Base-by-base conservation (phyloP, 176 grass and related monocot species). In the Guadua angustifolia region DNA sequence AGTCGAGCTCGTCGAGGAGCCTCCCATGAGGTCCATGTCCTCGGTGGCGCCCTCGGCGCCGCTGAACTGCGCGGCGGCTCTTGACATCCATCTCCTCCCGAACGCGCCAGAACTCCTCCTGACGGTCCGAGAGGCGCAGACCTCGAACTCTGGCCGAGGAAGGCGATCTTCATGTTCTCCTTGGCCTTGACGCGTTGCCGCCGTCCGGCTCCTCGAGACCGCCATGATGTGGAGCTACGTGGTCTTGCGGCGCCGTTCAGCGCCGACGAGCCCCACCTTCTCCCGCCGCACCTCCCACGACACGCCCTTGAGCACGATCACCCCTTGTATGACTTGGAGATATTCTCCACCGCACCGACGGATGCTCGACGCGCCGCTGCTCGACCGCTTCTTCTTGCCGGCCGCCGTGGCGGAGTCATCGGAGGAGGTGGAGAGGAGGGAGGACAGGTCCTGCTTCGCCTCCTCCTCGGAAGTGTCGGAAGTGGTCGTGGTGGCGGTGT, bases 181-280 rank as follows among this genome's bases (percentile, higher is more conserved):
- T 89, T 99, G 57, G 90, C 92, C 75, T 95, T 99, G 35, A 99
- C 38, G 44, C 86, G 60, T 74, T 73, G 74, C 96, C 96, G 26
- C 59, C 91, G 90, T 99, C 96, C 9, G 96, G 83, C 13, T 94
- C 85, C 81, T 97, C 94, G 8, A 97, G 69, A 1, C 91, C 94
- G 5, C 84, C 29, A 97, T 88, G 79, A 99, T 95, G 66, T 91
- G 80, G 58, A 99, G 82, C 82, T 99, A 93, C 29, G 96, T 99
- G 4, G 96, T 99, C 84, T 99, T 99, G 5, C 96, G 93, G 96
- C 93, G 11, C 96, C 96, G 49, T 99, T 99, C 6, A 99, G n/a
- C 96, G 65, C 96, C 96, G 9, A 99, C 96, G 35, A 99, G 87
- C 12, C 96, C 96, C 18, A 99, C 93, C 74, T 94, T 99, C 83